phyloP scores from a whole-genome alignment of 495 filamentous ascomycete species.

The Aspergillus kassunensis region DNA sequence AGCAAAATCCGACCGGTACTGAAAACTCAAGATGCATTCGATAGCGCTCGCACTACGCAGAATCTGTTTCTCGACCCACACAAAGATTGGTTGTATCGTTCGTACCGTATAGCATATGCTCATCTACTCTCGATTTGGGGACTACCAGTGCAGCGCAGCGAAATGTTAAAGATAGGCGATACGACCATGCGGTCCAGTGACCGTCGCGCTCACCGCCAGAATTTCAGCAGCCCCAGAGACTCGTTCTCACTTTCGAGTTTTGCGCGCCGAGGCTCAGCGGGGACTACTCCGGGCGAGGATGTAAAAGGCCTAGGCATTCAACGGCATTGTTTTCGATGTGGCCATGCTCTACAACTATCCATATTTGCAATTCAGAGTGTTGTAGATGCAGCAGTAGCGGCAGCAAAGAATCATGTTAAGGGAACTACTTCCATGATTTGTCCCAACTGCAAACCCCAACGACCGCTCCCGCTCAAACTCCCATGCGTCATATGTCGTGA shows the following conservation, averaged over 20 bases:
- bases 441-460: slow-evolving; percentile 36
- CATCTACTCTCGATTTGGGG: slow-evolving; percentile 78
- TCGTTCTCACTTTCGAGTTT: slow-evolving; percentile 21
- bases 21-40: slow-evolving; percentile 73
- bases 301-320: slow-evolving; percentile 38
- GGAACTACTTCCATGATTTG: slow-evolving; percentile 23
- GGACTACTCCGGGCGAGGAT: not conserved
- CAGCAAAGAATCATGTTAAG: slow-evolving; percentile 22
- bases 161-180: slow-evolving; percentile 72
- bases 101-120: slow-evolving; percentile 77
- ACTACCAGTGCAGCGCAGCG: slow-evolving; percentile 67
- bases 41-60: slow-evolving; percentile 67
- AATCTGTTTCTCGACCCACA: slow-evolving; percentile 66
- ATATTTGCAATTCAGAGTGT: slow-evolving; percentile 32
- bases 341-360: slow-evolving; percentile 35
- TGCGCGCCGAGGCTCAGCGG: slow-evolving; percentile 10
- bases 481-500: slow-evolving; percentile 48
- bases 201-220: slow-evolving; percentile 19
- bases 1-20: slow-evolving; percentile 57
- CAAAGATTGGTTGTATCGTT: slow-evolving; percentile 55
- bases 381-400: slow-evolving; percentile 19
- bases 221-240: slow-evolving; percentile 20
- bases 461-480: slow-evolving; percentile 35
- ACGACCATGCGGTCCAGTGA: slow-evolving; percentile 16
- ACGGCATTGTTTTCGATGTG: slow-evolving; percentile 44